These are phyloP conservation scores for Thraustochytrium striatum DNA, from an alignment of 352 stramenopile genomes.

Conservation along the genomic window DNA sequence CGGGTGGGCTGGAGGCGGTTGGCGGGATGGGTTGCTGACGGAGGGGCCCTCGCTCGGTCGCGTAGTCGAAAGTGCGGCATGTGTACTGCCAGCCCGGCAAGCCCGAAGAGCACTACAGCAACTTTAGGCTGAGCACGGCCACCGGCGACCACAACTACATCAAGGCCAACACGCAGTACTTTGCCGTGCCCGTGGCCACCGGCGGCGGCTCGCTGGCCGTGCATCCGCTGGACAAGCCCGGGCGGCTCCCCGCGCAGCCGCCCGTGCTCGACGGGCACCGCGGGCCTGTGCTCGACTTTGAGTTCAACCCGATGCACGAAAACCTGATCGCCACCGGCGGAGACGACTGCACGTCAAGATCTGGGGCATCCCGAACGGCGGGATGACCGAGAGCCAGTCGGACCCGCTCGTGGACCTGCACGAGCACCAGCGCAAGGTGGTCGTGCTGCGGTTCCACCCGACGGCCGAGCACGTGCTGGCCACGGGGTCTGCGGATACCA, in stretches of 20 bases:
- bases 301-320: conserved; percentile 98
- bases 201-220: conserved; percentile 65
- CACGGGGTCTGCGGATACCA: conserved; percentile 88
- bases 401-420: conserved; percentile 91
- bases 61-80: conserved; percentile 37
- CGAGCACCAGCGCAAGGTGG: conserved; percentile 91
- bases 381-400: conserved; percentile 83
- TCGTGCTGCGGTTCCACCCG: conserved; percentile 94
- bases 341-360: conserved; percentile 98
- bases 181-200: conserved; percentile 86
- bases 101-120: conserved; percentile 54
- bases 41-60: background rate
- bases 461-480: conserved; percentile 94
- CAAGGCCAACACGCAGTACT: conserved; percentile 99
- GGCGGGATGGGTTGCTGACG: background rate
- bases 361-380: conserved; percentile 86
- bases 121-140: conserved; percentile 85
- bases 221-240: conserved; percentile 49
- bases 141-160: conserved; percentile 99
- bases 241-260: conserved; percentile 54
- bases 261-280: conserved; percentile 91
- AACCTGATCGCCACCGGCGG: conserved; percentile 63
- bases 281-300: conserved; percentile 94
- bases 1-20: background rate
- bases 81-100: conserved; percentile 50